phyloP scores from a whole-genome alignment of 2,329 filamentous ascomycete species.

The Colletotrichum chlorophyti region DNA sequence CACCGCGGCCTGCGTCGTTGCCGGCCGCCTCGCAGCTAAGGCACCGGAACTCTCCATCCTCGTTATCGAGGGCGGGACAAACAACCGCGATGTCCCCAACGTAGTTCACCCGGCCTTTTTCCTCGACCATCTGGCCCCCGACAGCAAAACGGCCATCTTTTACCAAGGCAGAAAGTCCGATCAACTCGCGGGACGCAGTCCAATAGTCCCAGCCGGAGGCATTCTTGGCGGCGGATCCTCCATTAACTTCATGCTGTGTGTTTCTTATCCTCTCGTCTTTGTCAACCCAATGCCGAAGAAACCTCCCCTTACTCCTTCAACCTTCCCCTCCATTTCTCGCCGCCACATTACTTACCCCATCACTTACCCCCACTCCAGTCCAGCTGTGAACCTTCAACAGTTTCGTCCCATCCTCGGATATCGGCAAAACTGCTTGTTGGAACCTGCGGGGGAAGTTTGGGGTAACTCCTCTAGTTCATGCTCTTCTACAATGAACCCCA shows the following conservation, averaged over 20 bases:
- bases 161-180: conserved; percentile 55
- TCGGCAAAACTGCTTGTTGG: neutral
- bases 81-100: conserved; percentile 56
- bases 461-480: neutral
- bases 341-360: neutral
- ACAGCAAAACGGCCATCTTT: conserved; percentile 67
- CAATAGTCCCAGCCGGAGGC: conserved; percentile 46
- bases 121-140: conserved; percentile 69
- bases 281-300: no score
- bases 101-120: conserved; percentile 59
- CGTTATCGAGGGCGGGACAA: conserved; percentile 60
- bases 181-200: conserved; percentile 50
- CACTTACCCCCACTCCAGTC: neutral
- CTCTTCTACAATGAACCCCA: neutral
- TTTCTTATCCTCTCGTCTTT: neutral
- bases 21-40: conserved; percentile 55
- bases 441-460: neutral
- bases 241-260: conserved; percentile 52
- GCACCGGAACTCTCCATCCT: conserved; percentile 56
- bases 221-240: conserved; percentile 59
- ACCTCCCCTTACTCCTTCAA: neutral
- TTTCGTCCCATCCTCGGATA: neutral
- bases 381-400: neutral
- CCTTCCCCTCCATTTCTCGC: neutral
- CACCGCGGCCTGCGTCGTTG: conserved; percentile 54